Conservation (phyloP, 2,329 filamentous ascomycete species). For the Neophaeococcomyces aloes region DNA sequence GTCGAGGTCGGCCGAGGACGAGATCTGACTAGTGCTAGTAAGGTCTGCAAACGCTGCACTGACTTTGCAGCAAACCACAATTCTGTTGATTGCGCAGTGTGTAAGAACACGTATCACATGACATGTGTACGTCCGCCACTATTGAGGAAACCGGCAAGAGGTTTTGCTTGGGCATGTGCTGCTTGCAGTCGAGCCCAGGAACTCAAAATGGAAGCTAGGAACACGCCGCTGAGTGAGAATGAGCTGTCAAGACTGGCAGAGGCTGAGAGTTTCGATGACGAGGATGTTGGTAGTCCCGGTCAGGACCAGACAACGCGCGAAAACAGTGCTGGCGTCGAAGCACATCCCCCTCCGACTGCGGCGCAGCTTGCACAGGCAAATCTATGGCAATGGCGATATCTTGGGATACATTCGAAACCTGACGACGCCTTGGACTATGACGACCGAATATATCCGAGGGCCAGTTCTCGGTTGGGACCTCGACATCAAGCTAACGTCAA, state of each 20-base stretch:
- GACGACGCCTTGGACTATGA: conserved; percentile 96
- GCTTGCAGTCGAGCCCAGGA: conserved; percentile 95
- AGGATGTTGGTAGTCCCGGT: conserved; percentile 59
- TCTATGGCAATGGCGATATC: conserved; percentile 90
- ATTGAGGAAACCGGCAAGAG: conserved; percentile 89
- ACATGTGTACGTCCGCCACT: conserved; percentile 87
- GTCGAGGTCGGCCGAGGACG: conserved; percentile 90
- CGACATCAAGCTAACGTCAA: conserved; percentile 80
- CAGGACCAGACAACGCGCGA: conserved; percentile 20
- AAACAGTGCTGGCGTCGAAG: conserved; percentile 36
- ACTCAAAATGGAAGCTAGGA: conserved; percentile 76
- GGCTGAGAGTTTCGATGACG: conserved; percentile 45
- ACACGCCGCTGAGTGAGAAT: conserved; percentile 50
- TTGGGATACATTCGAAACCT: conserved; percentile 88
- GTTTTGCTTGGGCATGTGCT: conserved; percentile 96
- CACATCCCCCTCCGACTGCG: conserved; percentile 53
- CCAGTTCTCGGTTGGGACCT: conserved; percentile 82
- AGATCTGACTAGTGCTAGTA: conserved; percentile 89
- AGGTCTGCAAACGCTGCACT: conserved; percentile 86
- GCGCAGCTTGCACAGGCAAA: conserved; percentile 88
- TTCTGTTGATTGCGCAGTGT: conserved; percentile 94
- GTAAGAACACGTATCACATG: conserved; percentile 95
- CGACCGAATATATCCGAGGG: conserved; percentile 91
- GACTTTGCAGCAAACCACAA: conserved; percentile 87
- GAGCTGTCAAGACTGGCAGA: conserved; percentile 35